phyloP scores from a whole-genome alignment of 352 stramenopile species.

The Plasmopara muralis region DNA sequence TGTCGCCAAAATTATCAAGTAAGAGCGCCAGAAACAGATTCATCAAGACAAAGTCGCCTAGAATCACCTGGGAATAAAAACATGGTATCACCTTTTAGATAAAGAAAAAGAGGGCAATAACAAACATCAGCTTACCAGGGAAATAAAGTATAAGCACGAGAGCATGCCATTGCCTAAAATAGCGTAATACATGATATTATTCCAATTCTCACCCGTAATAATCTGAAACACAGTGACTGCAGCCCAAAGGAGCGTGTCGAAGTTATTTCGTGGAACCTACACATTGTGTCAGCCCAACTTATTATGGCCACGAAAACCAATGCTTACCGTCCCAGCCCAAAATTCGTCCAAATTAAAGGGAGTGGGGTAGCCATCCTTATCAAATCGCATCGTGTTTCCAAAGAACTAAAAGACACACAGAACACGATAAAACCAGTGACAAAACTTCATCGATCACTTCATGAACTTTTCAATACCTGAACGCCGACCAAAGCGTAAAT shows the following conservation, averaged over 20 bases:
- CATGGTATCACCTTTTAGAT: conserved; percentile 7
- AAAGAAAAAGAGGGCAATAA: not conserved
- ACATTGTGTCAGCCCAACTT: not conserved
- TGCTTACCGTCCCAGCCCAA: conserved; percentile 4
- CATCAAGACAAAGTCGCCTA: conserved; percentile 90
- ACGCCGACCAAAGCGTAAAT: conserved; percentile 90
- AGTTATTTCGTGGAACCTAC: conserved; percentile 77
- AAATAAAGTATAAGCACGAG: conserved; percentile 83
- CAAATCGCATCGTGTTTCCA: conserved; percentile 91
- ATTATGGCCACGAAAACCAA: not conserved
- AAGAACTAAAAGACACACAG: conserved; percentile 70
- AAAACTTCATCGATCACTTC: not conserved
- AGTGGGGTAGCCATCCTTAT: conserved; percentile 62
- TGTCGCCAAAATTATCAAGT: conserved; percentile 83
- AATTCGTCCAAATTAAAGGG: conserved; percentile 12
- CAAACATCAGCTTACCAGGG: conserved; percentile 35
- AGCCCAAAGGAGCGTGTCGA: conserved; percentile 80
- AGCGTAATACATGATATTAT: conserved; percentile 90
- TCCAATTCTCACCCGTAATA: conserved; percentile 94
- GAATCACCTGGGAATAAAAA: conserved; percentile 39
- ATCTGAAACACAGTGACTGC: conserved; percentile 89
- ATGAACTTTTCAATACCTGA: conserved; percentile 34
- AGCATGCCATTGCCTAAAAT: conserved; percentile 71
- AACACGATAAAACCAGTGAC: not conserved
- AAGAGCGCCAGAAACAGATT: conserved; percentile 93